phyloP scores from a whole-genome alignment of 371 early-diverging fungal genomes.

The Nematocida minor region DNA sequence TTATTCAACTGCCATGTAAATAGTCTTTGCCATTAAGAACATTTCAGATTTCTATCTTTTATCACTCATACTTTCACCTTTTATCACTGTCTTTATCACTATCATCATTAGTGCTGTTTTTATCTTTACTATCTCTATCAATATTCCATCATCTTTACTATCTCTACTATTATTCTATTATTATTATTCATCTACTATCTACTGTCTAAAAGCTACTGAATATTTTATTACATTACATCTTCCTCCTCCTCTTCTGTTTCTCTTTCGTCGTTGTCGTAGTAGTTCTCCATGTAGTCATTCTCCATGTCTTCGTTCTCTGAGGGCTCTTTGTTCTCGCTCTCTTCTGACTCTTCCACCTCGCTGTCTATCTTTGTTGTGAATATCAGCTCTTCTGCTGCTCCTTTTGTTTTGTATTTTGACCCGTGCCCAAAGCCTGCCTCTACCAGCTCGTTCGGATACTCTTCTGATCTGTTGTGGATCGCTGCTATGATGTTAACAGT shows the following conservation, averaged over 20 bases:
- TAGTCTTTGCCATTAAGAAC: too few relatives aligned
- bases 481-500: constrained; percentile 1
- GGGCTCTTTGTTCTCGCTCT: neutral
- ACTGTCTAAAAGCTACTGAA: too few relatives aligned
- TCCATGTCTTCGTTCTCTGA: constrained; percentile 29
- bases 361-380: constrained; percentile 26
- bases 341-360: constrained; percentile 34
- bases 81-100: too few relatives aligned
- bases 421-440: constrained; percentile 43
- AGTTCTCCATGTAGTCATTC: constrained; percentile 38
- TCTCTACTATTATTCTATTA: too few relatives aligned
- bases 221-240: constrained; percentile 16
- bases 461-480: constrained; percentile 1
- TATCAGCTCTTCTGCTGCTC: neutral
- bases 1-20: too few relatives aligned
- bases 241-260: constrained; percentile 12
- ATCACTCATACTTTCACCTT: too few relatives aligned
- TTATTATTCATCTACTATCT: too few relatives aligned
- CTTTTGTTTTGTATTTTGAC: constrained; percentile 13
- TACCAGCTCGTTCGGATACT: constrained; percentile 43
- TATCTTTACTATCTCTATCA: too few relatives aligned
- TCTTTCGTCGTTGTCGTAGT: constrained; percentile 31
- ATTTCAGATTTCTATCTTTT: too few relatives aligned
- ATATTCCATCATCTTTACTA: too few relatives aligned
- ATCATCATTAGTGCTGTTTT: too few relatives aligned